Evolutionary conservation across 208 protist genomes (phyloP), one percentile per base, ranked within the genome.

Genomic region (Leishmania amazonensis): DNA sequence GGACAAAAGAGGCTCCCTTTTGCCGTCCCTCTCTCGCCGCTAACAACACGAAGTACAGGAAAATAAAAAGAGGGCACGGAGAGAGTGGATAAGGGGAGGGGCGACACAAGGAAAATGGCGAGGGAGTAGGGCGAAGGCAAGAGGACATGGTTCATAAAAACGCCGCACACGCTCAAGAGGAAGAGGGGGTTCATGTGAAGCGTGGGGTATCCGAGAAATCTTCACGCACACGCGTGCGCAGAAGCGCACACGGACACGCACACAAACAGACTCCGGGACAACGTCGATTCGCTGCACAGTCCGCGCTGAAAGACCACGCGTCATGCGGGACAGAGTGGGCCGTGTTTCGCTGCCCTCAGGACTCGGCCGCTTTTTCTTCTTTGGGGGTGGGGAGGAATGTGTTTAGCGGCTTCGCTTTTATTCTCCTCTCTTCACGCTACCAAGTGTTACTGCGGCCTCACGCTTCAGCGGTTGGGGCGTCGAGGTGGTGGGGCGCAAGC

Each of bases 401-500:
- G 11, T 49, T 73, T 31, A 6, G 35, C 5, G 19, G 40, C 28
- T 35, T 42, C 8, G 31, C 28, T 70, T 42, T 73, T 73, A 3
- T 13, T 40, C 62, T 17, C 40, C 62, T 58, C 45, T 60, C 24
- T 60, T 28, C 49, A 67, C 24, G 28, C 19, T 9, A n/a, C 53
- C 45, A 38, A 28, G 35, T 9, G 38, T 2, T 13, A 74, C 35
- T 6, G 35, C 31, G 35, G 49, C 31, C 53, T 49, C 31, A 79
- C 21, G n/a, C 64, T 13, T 76, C 42, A 0, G 45, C 1, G 5
- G 45, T 19, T 9, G 79, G 72, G 8, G 75, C 28, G 60, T 92
- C 87, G 31, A 93, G 58, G 3, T 85, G 38, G 62, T 91, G 88
- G 1, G 86, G 80, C 1, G 77, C 80, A n/a, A 98, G 79, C 3